These are phyloP conservation scores for Cudoniella acicularis DNA, from an alignment of 495 filamentous ascomycete species.

Conservation along the genomic window DNA sequence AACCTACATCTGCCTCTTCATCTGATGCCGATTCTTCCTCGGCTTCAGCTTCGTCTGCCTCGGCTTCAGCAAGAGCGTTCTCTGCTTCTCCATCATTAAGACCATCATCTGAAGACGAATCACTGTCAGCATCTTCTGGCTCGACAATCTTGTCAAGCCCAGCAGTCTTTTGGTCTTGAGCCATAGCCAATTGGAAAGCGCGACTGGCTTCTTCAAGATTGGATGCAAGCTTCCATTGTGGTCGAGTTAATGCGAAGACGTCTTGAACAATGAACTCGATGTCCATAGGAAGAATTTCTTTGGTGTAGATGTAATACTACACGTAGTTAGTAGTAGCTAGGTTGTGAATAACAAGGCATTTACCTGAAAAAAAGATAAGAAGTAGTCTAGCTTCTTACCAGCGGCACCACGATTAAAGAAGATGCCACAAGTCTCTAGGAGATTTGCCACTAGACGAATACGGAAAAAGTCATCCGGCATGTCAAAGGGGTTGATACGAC, in stretches of 20 bases:
- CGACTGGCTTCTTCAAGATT: conserved; percentile 79
- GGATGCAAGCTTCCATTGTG: conserved; percentile 84
- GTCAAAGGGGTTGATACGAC: conserved; percentile 70
- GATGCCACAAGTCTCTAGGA: conserved; percentile 93
- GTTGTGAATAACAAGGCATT: too few relatives aligned
- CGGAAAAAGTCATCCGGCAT: conserved; percentile 94
- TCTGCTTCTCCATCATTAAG: conserved; percentile 44
- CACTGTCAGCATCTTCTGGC: conserved; percentile 64
- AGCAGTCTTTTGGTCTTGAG: conserved; percentile 79
- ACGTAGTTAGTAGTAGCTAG: conserved; percentile 29
- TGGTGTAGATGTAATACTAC: conserved; percentile 88
- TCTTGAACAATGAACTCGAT: conserved; percentile 97
- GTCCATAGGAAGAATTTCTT: conserved; percentile 91
- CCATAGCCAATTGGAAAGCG: conserved; percentile 80
- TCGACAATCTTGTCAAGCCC: conserved; percentile 64
- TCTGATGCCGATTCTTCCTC: conserved; percentile 50
- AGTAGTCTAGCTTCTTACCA: conserved; percentile 97
- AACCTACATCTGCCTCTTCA: conserved; percentile 21
- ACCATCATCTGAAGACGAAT: conserved; percentile 61
- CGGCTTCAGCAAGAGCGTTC: conserved; percentile 25
- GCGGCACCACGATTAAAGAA: conserved; percentile 92
- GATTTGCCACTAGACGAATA: conserved; percentile 79
- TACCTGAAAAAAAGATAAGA: conserved; percentile 85
- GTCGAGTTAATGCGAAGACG: conserved; percentile 75
- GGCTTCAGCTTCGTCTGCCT: conserved; percentile 39